Percentiles rank a stretch among this genome's conserved stretches.
Evolutionary conservation across 192 early-diverging fungal species (phyloP).

Genomic region (Phycomyces blakesleeanus): DNA sequence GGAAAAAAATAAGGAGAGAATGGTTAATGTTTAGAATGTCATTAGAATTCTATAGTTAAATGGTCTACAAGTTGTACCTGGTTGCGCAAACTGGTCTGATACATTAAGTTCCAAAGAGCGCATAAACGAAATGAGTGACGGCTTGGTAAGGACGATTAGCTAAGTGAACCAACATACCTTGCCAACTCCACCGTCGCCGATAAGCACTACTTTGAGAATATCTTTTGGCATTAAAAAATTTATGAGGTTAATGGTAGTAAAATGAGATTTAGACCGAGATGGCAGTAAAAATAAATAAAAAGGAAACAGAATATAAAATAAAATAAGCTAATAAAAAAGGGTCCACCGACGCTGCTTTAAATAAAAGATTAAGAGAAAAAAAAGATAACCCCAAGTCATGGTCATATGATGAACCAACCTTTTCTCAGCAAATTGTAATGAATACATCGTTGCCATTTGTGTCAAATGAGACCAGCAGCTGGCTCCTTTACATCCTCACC

Average conservation of each 20-base stretch:
- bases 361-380: too few relatives aligned
- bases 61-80: constrained; percentile 17
- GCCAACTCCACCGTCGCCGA: constrained; percentile 53
- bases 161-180: constrained; percentile 35
- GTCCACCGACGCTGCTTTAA: background rate
- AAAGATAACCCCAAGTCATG: background rate
- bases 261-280: background rate
- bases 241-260: background rate
- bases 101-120: too few relatives aligned
- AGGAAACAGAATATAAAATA: background rate
- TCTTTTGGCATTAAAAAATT: constrained; percentile 43
- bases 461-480: constrained; percentile 39
- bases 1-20: too few relatives aligned
- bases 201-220: constrained; percentile 49
- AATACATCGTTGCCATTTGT: constrained; percentile 15
- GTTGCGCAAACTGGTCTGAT: constrained; percentile 37
- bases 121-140: constrained; percentile 1
- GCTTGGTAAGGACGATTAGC: background rate
- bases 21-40: too few relatives aligned
- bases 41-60: background rate
- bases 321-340: background rate
- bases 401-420: background rate
- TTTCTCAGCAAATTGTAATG: background rate
- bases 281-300: background rate
- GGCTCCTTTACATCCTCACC: constrained; percentile 80